A percentile compares a stretch with the other conserved stretches of the same genome.
Evolutionary conservation across 108 stramenopile species (phyloP).

Genomic region (Pseudonitzschia pungens): DNA sequence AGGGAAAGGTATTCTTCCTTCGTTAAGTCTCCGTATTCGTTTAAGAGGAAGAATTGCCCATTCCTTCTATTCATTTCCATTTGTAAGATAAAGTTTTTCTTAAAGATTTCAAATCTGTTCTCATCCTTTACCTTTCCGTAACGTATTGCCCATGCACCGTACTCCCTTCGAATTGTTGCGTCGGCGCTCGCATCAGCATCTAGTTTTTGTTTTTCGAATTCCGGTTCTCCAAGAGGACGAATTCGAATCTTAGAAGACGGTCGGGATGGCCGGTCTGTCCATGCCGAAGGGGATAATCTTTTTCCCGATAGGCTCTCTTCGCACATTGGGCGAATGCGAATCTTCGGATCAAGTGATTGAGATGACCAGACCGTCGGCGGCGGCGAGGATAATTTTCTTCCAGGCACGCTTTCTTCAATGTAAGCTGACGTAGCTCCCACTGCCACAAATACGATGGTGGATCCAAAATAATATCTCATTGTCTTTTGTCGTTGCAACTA

Average conservation of each 20-base stretch:
- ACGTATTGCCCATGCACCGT: slow-evolving; percentile 15
- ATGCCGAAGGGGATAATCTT: background rate
- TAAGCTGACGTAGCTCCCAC: background rate
- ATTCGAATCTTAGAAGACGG: background rate
- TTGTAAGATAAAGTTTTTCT: slow-evolving; percentile 11
- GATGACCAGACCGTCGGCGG: background rate
- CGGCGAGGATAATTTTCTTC: slow-evolving; percentile 1
- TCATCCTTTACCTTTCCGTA: slow-evolving; percentile 17
- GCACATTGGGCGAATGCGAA: background rate
- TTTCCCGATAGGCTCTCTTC: background rate
- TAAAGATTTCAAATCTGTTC: slow-evolving; percentile 19
- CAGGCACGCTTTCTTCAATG: slow-evolving; percentile 8
- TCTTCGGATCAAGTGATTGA: background rate
- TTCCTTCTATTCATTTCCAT: slow-evolving; percentile 17
- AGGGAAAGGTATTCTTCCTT: slow-evolving; percentile 1
- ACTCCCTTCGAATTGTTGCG: slow-evolving; percentile 19
- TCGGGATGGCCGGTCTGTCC: background rate
- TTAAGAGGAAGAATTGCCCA: slow-evolving; percentile 17
- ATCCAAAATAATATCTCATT: background rate
- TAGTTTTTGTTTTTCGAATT: background rate
- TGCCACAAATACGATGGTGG: background rate
- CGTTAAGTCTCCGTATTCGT: slow-evolving; percentile 24
- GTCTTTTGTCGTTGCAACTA: background rate
- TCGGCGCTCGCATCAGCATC: slow-evolving; percentile 13
- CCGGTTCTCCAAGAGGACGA: slow-evolving; percentile 1